These are phyloP conservation scores for Fusarium sarcochroum DNA, from an alignment of 2,329 filamentous ascomycete genomes.

Conservation along the genomic window DNA sequence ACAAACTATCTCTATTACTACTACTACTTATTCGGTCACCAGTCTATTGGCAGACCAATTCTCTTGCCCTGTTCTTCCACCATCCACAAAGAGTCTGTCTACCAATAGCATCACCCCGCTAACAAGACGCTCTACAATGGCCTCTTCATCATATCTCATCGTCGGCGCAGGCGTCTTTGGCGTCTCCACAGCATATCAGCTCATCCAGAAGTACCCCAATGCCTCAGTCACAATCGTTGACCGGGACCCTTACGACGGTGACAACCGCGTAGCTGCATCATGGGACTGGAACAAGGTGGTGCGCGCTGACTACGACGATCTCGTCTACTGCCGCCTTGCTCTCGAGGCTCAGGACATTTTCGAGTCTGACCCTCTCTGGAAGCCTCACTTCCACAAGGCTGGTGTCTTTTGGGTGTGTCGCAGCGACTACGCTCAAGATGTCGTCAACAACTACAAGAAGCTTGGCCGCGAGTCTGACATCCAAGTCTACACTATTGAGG, in stretches of 20 bases:
- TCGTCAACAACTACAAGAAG: constrained; percentile 67
- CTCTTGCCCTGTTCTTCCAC: not conserved
- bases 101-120: constrained; percentile 16
- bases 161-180: constrained; percentile 77
- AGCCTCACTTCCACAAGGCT: constrained; percentile 69
- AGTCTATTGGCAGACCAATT: constrained; percentile 25
- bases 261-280: constrained; percentile 70
- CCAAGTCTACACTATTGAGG: constrained; percentile 61
- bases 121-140: constrained; percentile 32
- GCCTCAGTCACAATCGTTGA: constrained; percentile 71
- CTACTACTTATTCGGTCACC: not conserved
- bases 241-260: constrained; percentile 65
- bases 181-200: constrained; percentile 74
- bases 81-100: constrained; percentile 12
- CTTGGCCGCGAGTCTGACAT: constrained; percentile 58
- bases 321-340: constrained; percentile 74
- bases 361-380: constrained; percentile 68
- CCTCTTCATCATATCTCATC: constrained; percentile 65
- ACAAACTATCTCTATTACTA: not conserved
- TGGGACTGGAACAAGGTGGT: constrained; percentile 65
- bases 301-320: constrained; percentile 58
- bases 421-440: constrained; percentile 64
- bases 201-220: constrained; percentile 65
- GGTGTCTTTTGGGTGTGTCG: constrained; percentile 72
- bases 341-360: constrained; percentile 76